Evolutionary conservation across 768 basidiomycete genomes (phyloP), one percentile per base, ranked within the genome.

Genomic region (Leccinellum albellum): DNA sequence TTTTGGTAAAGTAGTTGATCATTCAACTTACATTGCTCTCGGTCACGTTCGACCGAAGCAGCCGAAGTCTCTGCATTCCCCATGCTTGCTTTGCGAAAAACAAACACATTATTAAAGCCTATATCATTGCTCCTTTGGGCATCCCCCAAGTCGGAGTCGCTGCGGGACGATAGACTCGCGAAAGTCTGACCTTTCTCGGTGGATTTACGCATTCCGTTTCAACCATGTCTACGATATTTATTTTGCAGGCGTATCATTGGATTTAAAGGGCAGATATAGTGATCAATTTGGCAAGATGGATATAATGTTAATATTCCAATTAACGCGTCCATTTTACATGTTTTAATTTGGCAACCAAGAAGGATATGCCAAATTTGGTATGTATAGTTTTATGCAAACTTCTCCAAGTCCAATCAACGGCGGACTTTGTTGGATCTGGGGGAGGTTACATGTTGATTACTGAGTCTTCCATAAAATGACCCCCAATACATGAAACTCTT

Each of bases 1-100:
- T 70, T 68, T 64, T 59, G 57, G 66, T 70, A 68, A 68, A 57
- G 68, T 70, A 68, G 66, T 70, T 68, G 66, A 68, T 68, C 66
- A 68, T 42, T 42, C 20, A 42, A 21, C 40, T 20, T 40, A 29
- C 40, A 20, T 69, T 67, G 66, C 58, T 53, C 57, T 49, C 44
- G 54, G 59, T 29, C 42, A 67, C 53, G 42, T 55, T 67, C 57
- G 47, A 57, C 56, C 46, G 51, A 60, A 15, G 23, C 35, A 46
- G 29, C 48, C 13, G 23, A 28, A 28, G 44, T n/a, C 48, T 35
- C 13, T 31, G n/a, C 28, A 47, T 24, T 31, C 24, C 21, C 23
- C 21, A 21, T 17, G 17, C 3, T 3, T 14, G 21, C 21, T 20
- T 26, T 31, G 28, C 14, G 35, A 52, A 35, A 33, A 26, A 1